Base-by-base conservation (phyloP, 2,329 filamentous ascomycete species). In the Lasiodiplodia gonubiensis region DNA sequence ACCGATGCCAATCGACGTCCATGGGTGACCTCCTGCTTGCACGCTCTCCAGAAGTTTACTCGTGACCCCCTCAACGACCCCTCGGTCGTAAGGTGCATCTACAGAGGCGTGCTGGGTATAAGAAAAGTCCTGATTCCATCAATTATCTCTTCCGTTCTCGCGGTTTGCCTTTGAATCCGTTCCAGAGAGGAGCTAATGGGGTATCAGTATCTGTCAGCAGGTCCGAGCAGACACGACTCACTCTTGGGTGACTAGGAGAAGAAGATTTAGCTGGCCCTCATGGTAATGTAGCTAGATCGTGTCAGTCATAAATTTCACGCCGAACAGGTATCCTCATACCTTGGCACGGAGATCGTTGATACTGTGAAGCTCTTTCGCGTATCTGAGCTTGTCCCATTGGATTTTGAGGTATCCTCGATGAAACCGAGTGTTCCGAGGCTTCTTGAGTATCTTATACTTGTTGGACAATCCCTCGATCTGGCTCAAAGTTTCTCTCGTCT, bases 261-360 rank as follows among this genome's bases (percentile, higher is more conserved):
- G n/a, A 6, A 27, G 23, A 25, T 14, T 46, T n/a, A 42, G 11
- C 55, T 23, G 12, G 16, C 23, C 14, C 3, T 60, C 14, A 21
- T 16, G 35, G 46, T 27, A 46, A 14, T 12, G 14, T 42, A 42
- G 39, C 39, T 18, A n/a, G 14, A 18, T 16, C 30, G 30, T 33
- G 30, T 33, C 30, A 33, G 30, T 33, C 30, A 33, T 33, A 33
- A 33, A 33, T 33, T 10, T 8, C 30, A 33, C 7, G 30, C 8
- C 30, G 30, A 8, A 7, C 10, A 30, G 27, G 18, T 18, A 53
- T 27, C 3, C 27, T 8, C 25, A 53, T 53, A 27, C n/a, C 55
- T 27, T 46, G 5, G 33, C 55, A 10, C 55, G 33, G 21, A 60
- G 16, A n/a, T 60, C 55, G 23, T 60, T 46, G 37, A 60, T n/a